Evolutionary conservation across 2,329 filamentous ascomycete species (phyloP), one percentile per base, ranked within the genome.

Genomic region (Paecilomyces niveus): DNA sequence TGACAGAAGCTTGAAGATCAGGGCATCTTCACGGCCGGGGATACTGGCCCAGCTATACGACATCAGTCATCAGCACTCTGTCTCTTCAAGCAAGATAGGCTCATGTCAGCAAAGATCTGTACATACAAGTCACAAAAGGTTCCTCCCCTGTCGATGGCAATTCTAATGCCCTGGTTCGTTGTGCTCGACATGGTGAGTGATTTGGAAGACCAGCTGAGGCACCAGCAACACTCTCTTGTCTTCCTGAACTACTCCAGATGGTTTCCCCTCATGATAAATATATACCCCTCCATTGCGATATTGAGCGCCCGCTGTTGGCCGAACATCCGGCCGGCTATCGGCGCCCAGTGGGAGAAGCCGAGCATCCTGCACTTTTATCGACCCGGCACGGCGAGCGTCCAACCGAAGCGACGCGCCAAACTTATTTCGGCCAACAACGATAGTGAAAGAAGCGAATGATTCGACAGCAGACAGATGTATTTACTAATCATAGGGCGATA

Each of bases 1-100:
- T 9, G 68, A 68, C 18, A 69, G 56, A n/a, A 69, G 50, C 53
- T 70, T 69, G 54, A 68, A 60, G n/a, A 69, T 62, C 5, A 68
- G 53, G 33, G 67, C 64, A 50, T 66, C 62, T 64, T 64, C n/a
- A 24, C 57, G 39, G 6, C 63, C 61, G 3, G 64, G 63, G 22
- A 63, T 59, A 32, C 58, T 61, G 9, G 65, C 64, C 60, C 60
- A 60, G 56, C 45, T 29, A 31, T 57, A 26, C 50, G n/a, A 3
- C 18, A 53, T 56, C 33, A 39, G 22, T 11, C 21, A 32, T 33
- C 15, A 50, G 33, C 21, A 32, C 51, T 15, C 26, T 29, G 18
- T 5, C 18, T n/a, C 18, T 49, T 31, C 32, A 1, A 31, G n/a
- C 7, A 32, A 26, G 5, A 54, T 9, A 31, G 7, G 13, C 6